A percentile compares a stretch with the other conserved stretches of the same genome.
Evolutionary conservation across 495 filamentous ascomycete species (phyloP).

Genomic region (Aspergillus carlsbadensis): DNA sequence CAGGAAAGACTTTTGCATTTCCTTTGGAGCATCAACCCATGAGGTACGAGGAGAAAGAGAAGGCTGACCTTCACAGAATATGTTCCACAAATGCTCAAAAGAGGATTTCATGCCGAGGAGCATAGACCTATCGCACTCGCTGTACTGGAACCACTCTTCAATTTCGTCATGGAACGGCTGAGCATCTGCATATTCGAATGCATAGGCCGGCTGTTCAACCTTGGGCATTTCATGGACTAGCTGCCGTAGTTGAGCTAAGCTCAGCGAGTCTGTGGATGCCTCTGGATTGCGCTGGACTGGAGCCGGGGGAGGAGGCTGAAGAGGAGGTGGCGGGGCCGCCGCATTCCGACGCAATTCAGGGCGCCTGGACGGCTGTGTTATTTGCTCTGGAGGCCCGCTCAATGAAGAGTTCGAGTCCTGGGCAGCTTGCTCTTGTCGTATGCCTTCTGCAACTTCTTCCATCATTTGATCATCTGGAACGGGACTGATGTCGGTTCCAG

Average conservation of each 20-base stretch:
- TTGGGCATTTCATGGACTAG: constrained; percentile 81
- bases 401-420: constrained; percentile 9
- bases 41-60: constrained; percentile 30
- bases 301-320: constrained; percentile 59
- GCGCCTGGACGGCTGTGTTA: constrained; percentile 32
- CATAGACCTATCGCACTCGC: constrained; percentile 68
- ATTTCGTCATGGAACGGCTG: constrained; percentile 81
- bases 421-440: constrained; percentile 43
- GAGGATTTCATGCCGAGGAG: constrained; percentile 66
- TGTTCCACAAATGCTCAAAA: constrained; percentile 65
- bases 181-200: constrained; percentile 85
- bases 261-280: constrained; percentile 71
- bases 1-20: constrained; percentile 46
- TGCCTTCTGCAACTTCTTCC: constrained; percentile 49
- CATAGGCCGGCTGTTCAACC: constrained; percentile 81
- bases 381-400: constrained; percentile 12
- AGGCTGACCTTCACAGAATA: constrained; percentile 39
- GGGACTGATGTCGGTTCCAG: constrained; percentile 52
- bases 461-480: constrained; percentile 49
- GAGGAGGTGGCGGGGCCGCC: constrained; percentile 56
- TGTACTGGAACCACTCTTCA: constrained; percentile 95
- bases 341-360: constrained; percentile 57
- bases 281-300: constrained; percentile 43
- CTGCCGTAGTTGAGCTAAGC: constrained; percentile 73
- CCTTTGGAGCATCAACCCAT: constrained; percentile 53